phyloP scores from a whole-genome alignment of 1,139 yeast genomes.

The Suhomyces bribrorum region DNA sequence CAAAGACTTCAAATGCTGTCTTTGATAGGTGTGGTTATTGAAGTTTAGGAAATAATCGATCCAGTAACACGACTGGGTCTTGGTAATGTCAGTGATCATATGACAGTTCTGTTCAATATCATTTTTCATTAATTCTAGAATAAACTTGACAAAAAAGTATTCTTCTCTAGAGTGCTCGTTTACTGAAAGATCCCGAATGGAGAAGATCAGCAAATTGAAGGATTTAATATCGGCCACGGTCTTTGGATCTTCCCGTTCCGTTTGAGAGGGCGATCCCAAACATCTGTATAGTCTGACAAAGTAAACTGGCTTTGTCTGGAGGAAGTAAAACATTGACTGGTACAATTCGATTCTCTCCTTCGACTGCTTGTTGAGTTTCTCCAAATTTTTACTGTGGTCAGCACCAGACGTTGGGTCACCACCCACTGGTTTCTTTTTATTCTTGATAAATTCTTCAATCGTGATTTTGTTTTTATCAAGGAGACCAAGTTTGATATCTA shows the following conservation, averaged over 20 bases:
- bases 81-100: slow-evolving; percentile 37
- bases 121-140: slow-evolving; percentile 52
- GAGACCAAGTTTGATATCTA: slow-evolving; percentile 79
- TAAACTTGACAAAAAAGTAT: slow-evolving; percentile 62
- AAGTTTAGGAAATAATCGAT: slow-evolving; percentile 54
- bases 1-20: slow-evolving; percentile 53
- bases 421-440: slow-evolving; percentile 45
- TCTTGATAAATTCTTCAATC: slow-evolving; percentile 67
- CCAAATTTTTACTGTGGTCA: slow-evolving; percentile 25
- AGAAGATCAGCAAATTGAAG: slow-evolving; percentile 52
- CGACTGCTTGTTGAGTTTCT: slow-evolving; percentile 36
- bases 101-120: slow-evolving; percentile 37
- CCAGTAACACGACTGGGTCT: slow-evolving; percentile 44
- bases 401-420: slow-evolving; percentile 21
- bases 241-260: slow-evolving; percentile 21
- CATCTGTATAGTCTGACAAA: slow-evolving; percentile 51
- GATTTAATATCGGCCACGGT: slow-evolving; percentile 38
- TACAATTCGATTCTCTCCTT: slow-evolving; percentile 57
- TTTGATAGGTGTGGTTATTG: slow-evolving; percentile 60
- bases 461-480: slow-evolving; percentile 79
- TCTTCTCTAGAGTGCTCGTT: slow-evolving; percentile 65
- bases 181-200: slow-evolving; percentile 35
- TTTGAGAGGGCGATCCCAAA: slow-evolving; percentile 14
- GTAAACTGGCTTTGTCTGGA: slow-evolving; percentile 84
- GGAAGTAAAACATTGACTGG: slow-evolving; percentile 75